phyloP scores from a whole-genome alignment of 176 grass and related monocot species.

The Musa acuminata region DNA sequence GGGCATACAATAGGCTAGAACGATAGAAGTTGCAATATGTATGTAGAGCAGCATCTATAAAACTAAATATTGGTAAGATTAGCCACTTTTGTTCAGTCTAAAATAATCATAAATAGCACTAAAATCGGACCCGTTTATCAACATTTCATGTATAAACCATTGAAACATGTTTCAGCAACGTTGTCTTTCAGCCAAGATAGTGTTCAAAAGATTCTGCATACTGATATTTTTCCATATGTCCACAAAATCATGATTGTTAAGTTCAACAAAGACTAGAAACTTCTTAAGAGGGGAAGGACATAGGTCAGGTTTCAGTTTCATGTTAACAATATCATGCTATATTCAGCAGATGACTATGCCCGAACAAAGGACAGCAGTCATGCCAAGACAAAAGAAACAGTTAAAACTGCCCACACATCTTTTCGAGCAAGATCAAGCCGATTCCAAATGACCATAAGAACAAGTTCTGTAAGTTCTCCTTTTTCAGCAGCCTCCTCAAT shows the following conservation, averaged over 20 bases:
- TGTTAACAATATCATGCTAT: neutral
- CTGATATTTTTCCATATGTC: too few relatives aligned
- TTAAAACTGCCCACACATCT: constrained; percentile 55
- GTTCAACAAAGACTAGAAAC: neutral
- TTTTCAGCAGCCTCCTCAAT: constrained; percentile 91
- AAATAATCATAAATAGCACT: neutral
- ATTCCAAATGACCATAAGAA: constrained; percentile 98
- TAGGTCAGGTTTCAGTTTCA: neutral
- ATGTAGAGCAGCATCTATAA: neutral
- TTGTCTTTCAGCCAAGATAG: too few relatives aligned
- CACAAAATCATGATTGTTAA: too few relatives aligned
- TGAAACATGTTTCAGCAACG: too few relatives aligned
- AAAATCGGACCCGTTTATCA: neutral
- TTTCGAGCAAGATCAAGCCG: constrained; percentile 80
- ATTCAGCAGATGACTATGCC: neutral
- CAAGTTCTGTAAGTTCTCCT: constrained; percentile 81
- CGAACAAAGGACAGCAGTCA: neutral
- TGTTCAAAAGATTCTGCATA: neutral
- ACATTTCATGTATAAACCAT: neutral
- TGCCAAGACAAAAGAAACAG: neutral
- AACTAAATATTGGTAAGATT: neutral
- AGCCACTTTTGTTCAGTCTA: neutral
- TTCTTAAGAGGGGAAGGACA: neutral
- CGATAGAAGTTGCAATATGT: neutral
- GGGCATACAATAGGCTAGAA: neutral